A percentile compares a stretch with the other conserved stretches of the same genome.
phyloP scores from a whole-genome alignment of 352 stramenopile genomes.

The Phytophthora palmivora region DNA sequence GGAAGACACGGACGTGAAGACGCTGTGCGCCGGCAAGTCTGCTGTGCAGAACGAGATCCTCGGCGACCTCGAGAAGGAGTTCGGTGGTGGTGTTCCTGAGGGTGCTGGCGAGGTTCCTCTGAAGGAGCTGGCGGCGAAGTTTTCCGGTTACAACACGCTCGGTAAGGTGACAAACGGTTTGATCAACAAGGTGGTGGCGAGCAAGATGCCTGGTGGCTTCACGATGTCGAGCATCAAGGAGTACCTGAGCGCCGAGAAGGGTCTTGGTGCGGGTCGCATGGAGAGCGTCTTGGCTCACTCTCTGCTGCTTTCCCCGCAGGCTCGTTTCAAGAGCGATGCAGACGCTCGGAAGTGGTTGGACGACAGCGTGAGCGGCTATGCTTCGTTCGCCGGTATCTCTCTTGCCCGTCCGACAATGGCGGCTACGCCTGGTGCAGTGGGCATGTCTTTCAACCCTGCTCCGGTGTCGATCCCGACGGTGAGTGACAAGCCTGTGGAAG shows the following conservation, averaged over 20 bases:
- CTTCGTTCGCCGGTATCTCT: constrained; percentile 74
- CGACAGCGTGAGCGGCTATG: constrained; percentile 70
- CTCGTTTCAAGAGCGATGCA: constrained; percentile 73
- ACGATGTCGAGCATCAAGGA: constrained; percentile 81
- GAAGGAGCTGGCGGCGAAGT: constrained; percentile 73
- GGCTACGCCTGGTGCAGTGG: constrained; percentile 36
- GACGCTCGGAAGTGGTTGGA: constrained; percentile 88
- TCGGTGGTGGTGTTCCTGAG: constrained; percentile 71
- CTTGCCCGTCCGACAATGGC: constrained; percentile 43
- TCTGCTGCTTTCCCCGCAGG: constrained; percentile 60
- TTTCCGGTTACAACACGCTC: constrained; percentile 71
- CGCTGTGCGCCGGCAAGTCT: constrained; percentile 83
- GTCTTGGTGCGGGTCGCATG: constrained; percentile 70
- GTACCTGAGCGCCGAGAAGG: constrained; percentile 66
- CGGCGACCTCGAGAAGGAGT: constrained; percentile 89
- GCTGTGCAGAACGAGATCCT: constrained; percentile 91
- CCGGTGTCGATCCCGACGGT: constrained; percentile 67
- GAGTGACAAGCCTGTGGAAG: constrained; percentile 65
- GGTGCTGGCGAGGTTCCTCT: constrained; percentile 78
- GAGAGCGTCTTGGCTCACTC: constrained; percentile 82
- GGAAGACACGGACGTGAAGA: constrained; percentile 80
- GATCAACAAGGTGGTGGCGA: constrained; percentile 78
- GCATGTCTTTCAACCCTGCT: constrained; percentile 47
- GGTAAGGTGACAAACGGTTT: constrained; percentile 72
- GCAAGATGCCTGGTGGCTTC: constrained; percentile 89